Conservation (phyloP, 768 basidiomycete species). For the Amyloporia xantha region DNA sequence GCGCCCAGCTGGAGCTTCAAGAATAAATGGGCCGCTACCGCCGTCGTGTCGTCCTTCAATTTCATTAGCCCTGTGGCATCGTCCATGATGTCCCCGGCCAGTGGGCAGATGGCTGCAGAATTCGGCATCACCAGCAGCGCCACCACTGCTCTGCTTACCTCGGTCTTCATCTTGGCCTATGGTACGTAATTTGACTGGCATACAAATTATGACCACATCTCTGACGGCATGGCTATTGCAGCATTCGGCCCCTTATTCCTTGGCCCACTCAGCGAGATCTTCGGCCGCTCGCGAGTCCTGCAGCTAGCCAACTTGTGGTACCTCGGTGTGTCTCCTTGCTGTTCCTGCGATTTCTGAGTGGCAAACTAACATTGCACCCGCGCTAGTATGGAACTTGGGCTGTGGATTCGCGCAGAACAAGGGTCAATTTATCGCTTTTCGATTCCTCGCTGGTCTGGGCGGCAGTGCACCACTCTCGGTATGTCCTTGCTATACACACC, state of each 20-base stretch:
- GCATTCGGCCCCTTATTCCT: constrained; percentile 41
- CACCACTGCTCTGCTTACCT: constrained; percentile 50
- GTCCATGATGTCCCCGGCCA: constrained; percentile 66
- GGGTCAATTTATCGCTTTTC: constrained; percentile 30
- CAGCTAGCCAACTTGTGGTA: constrained; percentile 64
- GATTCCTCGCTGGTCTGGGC: constrained; percentile 33
- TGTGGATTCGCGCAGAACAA: constrained; percentile 22
- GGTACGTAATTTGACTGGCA: constrained; percentile 31
- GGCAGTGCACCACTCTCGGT: constrained; percentile 31
- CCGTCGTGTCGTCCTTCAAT: constrained; percentile 58
- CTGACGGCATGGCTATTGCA: constrained; percentile 17
- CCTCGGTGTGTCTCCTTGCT: constrained; percentile 44
- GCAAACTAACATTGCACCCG: no score
- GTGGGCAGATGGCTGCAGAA: constrained; percentile 38
- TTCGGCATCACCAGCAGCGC: constrained; percentile 47
- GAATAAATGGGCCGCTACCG: constrained; percentile 58
- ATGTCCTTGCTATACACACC: constrained; percentile 4
- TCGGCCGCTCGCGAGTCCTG: constrained; percentile 54
- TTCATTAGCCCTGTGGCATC: constrained; percentile 66
- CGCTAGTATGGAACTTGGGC: constrained; percentile 47
- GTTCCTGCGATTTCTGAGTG: not conserved
- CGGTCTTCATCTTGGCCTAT: constrained; percentile 51
- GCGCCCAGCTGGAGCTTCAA: constrained; percentile 45
- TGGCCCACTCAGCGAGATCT: constrained; percentile 71
- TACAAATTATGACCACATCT: no score